Base-by-base conservation (phyloP, 768 basidiomycete species). In the Phaffia australis region DNA sequence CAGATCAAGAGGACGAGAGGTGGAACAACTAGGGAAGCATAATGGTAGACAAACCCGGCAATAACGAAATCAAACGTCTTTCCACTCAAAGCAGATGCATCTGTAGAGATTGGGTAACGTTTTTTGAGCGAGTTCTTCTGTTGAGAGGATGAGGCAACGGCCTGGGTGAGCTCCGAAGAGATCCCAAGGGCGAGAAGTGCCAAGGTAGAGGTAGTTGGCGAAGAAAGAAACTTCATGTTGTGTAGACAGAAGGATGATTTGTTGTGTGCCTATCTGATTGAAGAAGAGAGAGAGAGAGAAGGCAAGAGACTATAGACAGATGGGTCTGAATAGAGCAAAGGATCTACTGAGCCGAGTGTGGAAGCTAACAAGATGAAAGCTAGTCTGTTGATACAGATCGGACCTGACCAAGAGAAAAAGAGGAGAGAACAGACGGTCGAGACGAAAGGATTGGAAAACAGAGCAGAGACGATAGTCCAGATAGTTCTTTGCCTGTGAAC, bases 31-130 rank as follows among this genome's bases (percentile, higher is more conserved):
- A 42, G 27, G 16, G 23, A 23, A 23, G 9, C 47, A 27, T 29
- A 52, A 52, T 3, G 2, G 4, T n/a, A 8, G 21, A 58, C 66
- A 19, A 15, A 69, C 67, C 67, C 67, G n/a, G 67, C 67, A 14
- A 69, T 63, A 46, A 69, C 56, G 59, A 69, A 69, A 51, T 69
- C 67, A 47, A 69, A 69, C 21, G 67, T 57, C 35, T 69, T 58
- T 1, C 67, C 67, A 56, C 60, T 51, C 19, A 69, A 56, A 25
- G 58, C 67, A 3, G 35, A 49, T 0, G 67, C 30, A 4, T 49
- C 47, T 16, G 67, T 69, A 15, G 67, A 59, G 57, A 69, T 60
- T 25, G 66, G 61, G 29, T 32, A 56, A 14, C 67, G 59, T n/a
- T 27, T 54, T 32, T 52, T 19, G 30, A 21, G 49, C 25, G 49